Conservation (phyloP, 495 filamentous ascomycete species). For the Thermochaetoides thermophila region DNA sequence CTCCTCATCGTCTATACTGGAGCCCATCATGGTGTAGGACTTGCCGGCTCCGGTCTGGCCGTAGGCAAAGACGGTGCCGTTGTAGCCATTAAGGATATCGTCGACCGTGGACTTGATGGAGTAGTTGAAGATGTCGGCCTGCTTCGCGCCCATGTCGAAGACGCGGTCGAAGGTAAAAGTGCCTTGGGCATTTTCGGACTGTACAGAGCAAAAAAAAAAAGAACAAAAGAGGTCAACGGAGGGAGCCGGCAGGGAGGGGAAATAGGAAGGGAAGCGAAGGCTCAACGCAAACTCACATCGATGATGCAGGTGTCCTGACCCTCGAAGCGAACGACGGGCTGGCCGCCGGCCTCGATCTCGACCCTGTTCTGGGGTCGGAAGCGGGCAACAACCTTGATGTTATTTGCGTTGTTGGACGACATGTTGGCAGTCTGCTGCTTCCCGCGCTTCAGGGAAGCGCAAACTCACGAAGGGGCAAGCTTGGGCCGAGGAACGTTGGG, state of each 20-base stretch:
- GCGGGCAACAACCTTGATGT: slow-evolving; percentile 77
- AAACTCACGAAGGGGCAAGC: slow-evolving; percentile 17
- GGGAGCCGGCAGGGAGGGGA: not conserved
- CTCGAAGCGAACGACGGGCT: slow-evolving; percentile 80
- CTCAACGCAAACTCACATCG: slow-evolving; percentile 43
- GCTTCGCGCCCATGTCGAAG: slow-evolving; percentile 79
- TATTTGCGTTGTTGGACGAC: slow-evolving; percentile 41
- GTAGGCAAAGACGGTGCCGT: slow-evolving; percentile 97
- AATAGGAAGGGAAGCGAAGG: not conserved
- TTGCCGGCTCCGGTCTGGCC: slow-evolving; percentile 98
- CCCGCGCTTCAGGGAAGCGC: slow-evolving; percentile 21
- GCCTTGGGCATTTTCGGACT: slow-evolving; percentile 74
- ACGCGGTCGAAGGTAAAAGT: slow-evolving; percentile 95
- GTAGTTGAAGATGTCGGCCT: slow-evolving; percentile 89
- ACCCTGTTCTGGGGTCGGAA: slow-evolving; percentile 94
- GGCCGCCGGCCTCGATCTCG: slow-evolving; percentile 76
- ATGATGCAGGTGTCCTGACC: slow-evolving; percentile 78
- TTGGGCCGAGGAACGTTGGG: too few relatives aligned
- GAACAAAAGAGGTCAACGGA: slow-evolving; percentile 1
- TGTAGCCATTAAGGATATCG: slow-evolving; percentile 97
- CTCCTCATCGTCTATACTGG: slow-evolving; percentile 81
- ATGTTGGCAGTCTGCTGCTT: slow-evolving; percentile 27
- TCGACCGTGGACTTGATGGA: slow-evolving; percentile 93
- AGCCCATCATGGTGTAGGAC: slow-evolving; percentile 99
- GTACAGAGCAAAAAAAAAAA: slow-evolving; percentile 5